Conservation (phyloP, 495 filamentous ascomycete species). For the Aspergillus kassunensis region DNA sequence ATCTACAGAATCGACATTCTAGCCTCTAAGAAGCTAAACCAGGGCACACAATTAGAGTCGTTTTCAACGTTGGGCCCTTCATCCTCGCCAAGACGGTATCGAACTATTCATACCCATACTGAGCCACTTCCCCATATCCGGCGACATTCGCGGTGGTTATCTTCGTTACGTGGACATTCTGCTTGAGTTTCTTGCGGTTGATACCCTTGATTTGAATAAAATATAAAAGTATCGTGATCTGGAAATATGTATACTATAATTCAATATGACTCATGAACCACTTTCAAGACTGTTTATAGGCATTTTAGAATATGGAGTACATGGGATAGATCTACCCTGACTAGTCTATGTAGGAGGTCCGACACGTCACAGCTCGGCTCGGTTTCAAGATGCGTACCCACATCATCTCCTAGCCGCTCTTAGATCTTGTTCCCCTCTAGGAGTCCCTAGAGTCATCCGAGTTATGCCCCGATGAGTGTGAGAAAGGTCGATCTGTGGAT, state of each 20-base stretch:
- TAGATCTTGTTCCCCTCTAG: too few species aligned
- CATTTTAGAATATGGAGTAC: too few species aligned
- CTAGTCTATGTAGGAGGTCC: too few species aligned
- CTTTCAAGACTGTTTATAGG: too few species aligned
- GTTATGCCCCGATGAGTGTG: too few species aligned
- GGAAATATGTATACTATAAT: neutral
- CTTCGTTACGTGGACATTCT: neutral
- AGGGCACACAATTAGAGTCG: neutral
- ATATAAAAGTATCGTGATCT: neutral
- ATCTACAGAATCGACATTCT: slow-evolving; percentile 5
- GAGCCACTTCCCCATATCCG: neutral
- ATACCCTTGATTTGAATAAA: neutral
- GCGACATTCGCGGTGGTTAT: slow-evolving; percentile 1
- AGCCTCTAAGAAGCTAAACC: slow-evolving; percentile 5
- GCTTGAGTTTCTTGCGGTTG: neutral
- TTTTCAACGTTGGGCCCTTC: slow-evolving; percentile 2
- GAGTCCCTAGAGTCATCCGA: too few species aligned
- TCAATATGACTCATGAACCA: neutral
- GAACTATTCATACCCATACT: neutral
- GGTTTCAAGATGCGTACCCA: too few species aligned
- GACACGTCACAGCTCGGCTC: too few species aligned
- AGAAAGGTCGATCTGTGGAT: neutral
- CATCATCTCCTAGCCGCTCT: too few species aligned
- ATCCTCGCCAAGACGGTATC: neutral
- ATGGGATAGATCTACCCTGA: too few species aligned